Percentiles rank a stretch among this genome's conserved stretches.
Evolutionary conservation across 352 stramenopile species (phyloP).

Genomic region (Blastocystis sp.): DNA sequence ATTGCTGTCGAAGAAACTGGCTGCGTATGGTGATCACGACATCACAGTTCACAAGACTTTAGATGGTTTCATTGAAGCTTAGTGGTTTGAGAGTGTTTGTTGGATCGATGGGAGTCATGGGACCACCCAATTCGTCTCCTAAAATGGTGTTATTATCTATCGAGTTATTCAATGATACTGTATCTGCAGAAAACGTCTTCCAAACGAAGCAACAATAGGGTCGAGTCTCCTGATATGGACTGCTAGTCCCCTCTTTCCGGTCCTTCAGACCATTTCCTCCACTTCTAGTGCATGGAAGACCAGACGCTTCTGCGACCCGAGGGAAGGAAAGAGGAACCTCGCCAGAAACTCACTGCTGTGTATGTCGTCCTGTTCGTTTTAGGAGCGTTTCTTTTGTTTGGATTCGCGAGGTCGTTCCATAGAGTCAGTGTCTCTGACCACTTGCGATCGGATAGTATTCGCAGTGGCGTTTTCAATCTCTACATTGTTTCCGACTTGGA

Average conservation of each 20-base stretch:
- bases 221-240: too few relatives aligned
- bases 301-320: conserved; percentile 5
- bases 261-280: too few relatives aligned
- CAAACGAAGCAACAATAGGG: too few relatives aligned
- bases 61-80: conserved; percentile 7
- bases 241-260: too few relatives aligned
- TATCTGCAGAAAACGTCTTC: too few relatives aligned
- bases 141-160: too few relatives aligned
- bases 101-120: too few relatives aligned
- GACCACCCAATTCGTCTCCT: too few relatives aligned
- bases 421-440: not conserved
- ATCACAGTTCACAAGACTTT: not conserved
- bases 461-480: conserved; percentile 56
- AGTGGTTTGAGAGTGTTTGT: too few relatives aligned
- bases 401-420: not conserved
- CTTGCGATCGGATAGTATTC: not conserved
- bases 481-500: conserved; percentile 84
- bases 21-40: not conserved
- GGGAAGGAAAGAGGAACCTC: not conserved
- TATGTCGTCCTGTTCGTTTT: not conserved
- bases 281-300: too few relatives aligned
- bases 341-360: not conserved
- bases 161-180: too few relatives aligned
- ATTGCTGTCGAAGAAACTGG: not conserved
- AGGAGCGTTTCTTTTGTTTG: conserved; percentile 2